phyloP scores from a whole-genome alignment of 371 early-diverging fungal genomes.

The Mortierella sp. region DNA sequence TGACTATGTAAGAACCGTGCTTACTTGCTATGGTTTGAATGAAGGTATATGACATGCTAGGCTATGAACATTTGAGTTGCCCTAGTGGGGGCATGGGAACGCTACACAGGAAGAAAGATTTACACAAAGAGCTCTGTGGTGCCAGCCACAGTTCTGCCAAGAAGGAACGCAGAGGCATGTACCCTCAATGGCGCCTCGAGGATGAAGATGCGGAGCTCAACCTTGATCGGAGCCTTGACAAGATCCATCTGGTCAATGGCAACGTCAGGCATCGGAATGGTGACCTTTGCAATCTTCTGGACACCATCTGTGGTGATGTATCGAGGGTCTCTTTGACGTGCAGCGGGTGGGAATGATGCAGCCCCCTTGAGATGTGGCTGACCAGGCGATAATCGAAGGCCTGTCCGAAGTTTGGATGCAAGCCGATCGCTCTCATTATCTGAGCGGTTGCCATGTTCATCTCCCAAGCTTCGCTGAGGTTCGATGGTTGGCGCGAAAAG shows the following conservation, averaged over 20 bases:
- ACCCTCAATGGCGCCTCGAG: conserved; percentile 38
- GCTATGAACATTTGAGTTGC: too few relatives aligned
- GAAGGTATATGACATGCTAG: too few relatives aligned
- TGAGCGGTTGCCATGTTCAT: conserved; percentile 18
- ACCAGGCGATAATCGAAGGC: conserved; percentile 12
- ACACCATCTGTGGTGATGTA: conserved; percentile 46
- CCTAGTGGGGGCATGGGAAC: too few relatives aligned
- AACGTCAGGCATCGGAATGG: conserved; percentile 50
- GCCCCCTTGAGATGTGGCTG: conserved; percentile 28
- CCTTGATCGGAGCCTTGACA: conserved; percentile 43
- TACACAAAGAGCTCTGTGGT: conserved; percentile 32
- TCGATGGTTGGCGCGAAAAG: background rate
- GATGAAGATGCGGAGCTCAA: conserved; percentile 46
- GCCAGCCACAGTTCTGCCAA: conserved; percentile 37
- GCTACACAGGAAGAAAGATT: too few relatives aligned
- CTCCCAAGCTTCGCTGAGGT: background rate
- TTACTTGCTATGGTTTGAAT: too few relatives aligned
- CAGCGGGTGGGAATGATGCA: conserved; percentile 30
- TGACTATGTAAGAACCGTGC: too few relatives aligned
- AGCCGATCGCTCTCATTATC: conserved; percentile 27
- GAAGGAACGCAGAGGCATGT: conserved; percentile 37
- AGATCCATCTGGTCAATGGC: conserved; percentile 49
- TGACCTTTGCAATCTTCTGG: conserved; percentile 49
- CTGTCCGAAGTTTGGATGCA: conserved; percentile 9
- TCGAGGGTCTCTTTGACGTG: conserved; percentile 28